A percentile compares a stretch with the other conserved stretches of the same genome.
Conservation (phyloP, 2,329 filamentous ascomycete genomes). For the Neonectria ditissima region DNA sequence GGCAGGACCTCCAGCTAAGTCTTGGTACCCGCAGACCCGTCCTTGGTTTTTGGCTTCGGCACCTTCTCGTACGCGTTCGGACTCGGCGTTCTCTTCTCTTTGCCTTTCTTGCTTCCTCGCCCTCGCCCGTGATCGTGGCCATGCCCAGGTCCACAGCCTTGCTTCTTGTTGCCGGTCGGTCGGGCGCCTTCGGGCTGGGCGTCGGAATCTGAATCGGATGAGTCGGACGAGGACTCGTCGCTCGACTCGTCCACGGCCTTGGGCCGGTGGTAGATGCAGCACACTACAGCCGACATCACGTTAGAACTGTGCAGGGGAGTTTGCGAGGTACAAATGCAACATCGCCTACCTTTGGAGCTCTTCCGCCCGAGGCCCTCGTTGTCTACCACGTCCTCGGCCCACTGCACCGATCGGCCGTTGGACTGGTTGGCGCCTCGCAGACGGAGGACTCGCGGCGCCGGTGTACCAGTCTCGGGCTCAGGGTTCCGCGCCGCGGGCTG, state of each 20-base stretch:
- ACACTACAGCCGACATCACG: slow-evolving; percentile 69
- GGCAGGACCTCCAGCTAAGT: slow-evolving; percentile 29
- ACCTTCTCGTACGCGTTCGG: slow-evolving; percentile 88
- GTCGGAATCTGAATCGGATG: slow-evolving; percentile 68
- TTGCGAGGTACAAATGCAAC: background rate
- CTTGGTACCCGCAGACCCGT: slow-evolving; percentile 38
- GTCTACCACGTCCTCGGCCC: slow-evolving; percentile 93
- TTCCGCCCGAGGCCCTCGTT: slow-evolving; percentile 96
- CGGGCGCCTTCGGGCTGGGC: slow-evolving; percentile 44
- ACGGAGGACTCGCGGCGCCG: slow-evolving; percentile 58
- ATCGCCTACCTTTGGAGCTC: slow-evolving; percentile 83
- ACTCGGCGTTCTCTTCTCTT: slow-evolving; percentile 67
- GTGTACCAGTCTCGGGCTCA: slow-evolving; percentile 45
- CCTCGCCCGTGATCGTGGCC: slow-evolving; percentile 41
- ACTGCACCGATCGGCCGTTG: slow-evolving; percentile 77
- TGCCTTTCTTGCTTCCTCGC: slow-evolving; percentile 48
- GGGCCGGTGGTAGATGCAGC: slow-evolving; percentile 96
- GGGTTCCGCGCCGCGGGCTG: slow-evolving; percentile 44
- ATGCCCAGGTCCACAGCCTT: slow-evolving; percentile 55
- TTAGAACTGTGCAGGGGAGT: slow-evolving; percentile 1
- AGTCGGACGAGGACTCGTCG: slow-evolving; percentile 72
- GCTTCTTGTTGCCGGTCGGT: slow-evolving; percentile 52
- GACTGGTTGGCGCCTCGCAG: slow-evolving; percentile 62
- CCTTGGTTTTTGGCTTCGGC: slow-evolving; percentile 59
- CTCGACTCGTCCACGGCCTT: slow-evolving; percentile 86